Conservation (phyloP, 352 stramenopile genomes). For the Pythium rhizo-oryzae region DNA sequence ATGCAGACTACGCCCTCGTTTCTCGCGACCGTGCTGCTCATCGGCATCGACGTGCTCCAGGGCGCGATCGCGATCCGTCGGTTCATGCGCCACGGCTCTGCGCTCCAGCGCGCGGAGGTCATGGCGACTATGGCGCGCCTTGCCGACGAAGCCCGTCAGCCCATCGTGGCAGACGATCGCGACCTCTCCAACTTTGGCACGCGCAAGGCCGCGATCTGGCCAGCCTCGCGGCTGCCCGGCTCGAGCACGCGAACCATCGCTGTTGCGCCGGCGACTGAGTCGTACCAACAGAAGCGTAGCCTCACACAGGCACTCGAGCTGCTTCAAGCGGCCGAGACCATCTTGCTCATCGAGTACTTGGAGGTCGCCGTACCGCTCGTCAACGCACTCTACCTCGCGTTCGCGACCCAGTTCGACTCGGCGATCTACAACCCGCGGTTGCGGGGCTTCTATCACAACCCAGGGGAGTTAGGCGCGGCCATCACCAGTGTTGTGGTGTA, state of each 20-base stretch:
- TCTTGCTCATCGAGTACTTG: conserved; percentile 28
- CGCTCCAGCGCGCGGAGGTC: background rate
- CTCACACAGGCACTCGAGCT: conserved; percentile 16
- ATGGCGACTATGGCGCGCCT: background rate
- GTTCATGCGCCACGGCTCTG: background rate
- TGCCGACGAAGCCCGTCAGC: background rate
- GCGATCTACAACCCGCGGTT: conserved; percentile 56
- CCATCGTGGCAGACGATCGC: background rate
- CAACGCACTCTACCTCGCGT: conserved; percentile 10
- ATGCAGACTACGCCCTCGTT: background rate
- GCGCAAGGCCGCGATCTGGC: background rate
- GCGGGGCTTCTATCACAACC: conserved; percentile 51
- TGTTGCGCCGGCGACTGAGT: background rate
- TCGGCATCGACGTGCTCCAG: conserved; percentile 14
- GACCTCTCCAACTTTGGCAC: background rate
- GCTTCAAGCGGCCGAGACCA: conserved; percentile 10
- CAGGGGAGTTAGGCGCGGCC: conserved; percentile 40
- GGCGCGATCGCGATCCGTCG: background rate
- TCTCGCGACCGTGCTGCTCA: conserved; percentile 1
- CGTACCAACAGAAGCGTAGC: background rate
- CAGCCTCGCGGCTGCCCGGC: background rate
- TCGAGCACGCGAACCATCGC: background rate
- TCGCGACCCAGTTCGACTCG: conserved; percentile 15
- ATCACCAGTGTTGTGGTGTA: conserved; percentile 17
- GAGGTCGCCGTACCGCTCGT: conserved; percentile 17